Conservation (phyloP, 2,329 filamentous ascomycete species). For the Tolypocladium amazonense region DNA sequence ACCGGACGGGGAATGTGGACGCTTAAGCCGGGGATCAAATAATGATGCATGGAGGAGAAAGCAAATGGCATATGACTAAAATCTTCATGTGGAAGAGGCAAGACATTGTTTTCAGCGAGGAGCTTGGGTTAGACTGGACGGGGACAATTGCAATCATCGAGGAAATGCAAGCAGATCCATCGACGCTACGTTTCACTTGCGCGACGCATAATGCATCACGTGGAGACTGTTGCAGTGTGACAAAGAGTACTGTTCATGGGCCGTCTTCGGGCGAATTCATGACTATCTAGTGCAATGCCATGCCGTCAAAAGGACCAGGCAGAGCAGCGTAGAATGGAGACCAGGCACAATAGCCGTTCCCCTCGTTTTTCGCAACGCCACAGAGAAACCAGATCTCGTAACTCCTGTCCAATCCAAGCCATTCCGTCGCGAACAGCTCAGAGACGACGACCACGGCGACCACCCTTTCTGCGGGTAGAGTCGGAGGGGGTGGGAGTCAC, state of each 20-base stretch:
- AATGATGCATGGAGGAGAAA: background rate
- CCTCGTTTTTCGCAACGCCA: constrained; percentile 63
- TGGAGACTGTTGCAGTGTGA: constrained; percentile 7
- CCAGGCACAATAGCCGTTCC: constrained; percentile 58
- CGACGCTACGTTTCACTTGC: background rate
- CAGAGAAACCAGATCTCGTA: constrained; percentile 41
- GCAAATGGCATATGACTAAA: background rate
- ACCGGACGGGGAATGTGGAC: constrained; percentile 45
- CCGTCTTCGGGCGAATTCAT: constrained; percentile 33
- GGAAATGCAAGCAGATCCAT: background rate
- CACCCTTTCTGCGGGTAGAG: constrained; percentile 99
- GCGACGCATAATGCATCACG: background rate
- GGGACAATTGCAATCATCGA: background rate
- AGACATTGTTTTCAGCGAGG: background rate
- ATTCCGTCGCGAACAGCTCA: constrained; percentile 37
- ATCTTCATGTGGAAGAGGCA: background rate
- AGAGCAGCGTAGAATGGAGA: constrained; percentile 46
- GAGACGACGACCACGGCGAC: constrained; percentile 99
- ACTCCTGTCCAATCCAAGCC: constrained; percentile 24
- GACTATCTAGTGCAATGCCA: constrained; percentile 26
- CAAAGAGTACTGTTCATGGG: constrained; percentile 27
- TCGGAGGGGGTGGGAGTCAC: constrained; percentile 98
- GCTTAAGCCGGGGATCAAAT: constrained; percentile 26
- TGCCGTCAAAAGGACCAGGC: constrained; percentile 18
- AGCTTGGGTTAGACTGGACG: background rate